Base-by-base conservation (phyloP, 352 stramenopile species). In the Saprolegnia diclina region DNA sequence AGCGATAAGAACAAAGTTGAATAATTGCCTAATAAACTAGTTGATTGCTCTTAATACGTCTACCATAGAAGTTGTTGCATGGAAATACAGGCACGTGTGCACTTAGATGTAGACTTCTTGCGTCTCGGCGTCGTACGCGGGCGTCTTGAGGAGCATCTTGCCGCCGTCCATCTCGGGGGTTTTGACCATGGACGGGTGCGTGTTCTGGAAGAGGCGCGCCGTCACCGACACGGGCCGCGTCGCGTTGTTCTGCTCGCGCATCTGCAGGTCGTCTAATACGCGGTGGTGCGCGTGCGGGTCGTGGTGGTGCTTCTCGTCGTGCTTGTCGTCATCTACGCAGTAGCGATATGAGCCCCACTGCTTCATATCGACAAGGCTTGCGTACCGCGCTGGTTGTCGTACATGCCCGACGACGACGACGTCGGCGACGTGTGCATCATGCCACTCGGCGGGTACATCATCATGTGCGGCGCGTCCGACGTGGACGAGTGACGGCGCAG, bases 91-190 rank as follows among this genome's bases (percentile, higher is more conserved):
- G 29, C 18, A 3, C 3, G 42, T n/a, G 42, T 7, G 11, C 42
- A 19, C 55, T 40, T 48, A 66, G 26, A 66, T 66, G 57, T 66
- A 66, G 5, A 66, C 57, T 66, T 66, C 57, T 56, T 66, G 57
- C 35, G 57, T 66, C 24, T 66, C 57, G 19, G 4, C 13, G 44
- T 66, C 57, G 32, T 54, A 66, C 32, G 21, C 53, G 24, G 19
- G 11, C 11, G 35, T 13, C 32, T 66, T 66, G 57, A 22, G 29
- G 29, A 35, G 29, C 29, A 35, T 35, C 29, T 35, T 55, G 37
- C 35, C 35, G 38, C 22, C 11, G 18, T 22, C 21, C 16, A 50
- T 1, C 32, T 26, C n/a, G 2, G 1, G 29, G 19, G 1, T 54
- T 18, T 50, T 66, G 21, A 66, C 57, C 50, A 54, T 40, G 38